Conservation (phyloP, 306 rosid genomes). For the Dalbergia cultrata region DNA sequence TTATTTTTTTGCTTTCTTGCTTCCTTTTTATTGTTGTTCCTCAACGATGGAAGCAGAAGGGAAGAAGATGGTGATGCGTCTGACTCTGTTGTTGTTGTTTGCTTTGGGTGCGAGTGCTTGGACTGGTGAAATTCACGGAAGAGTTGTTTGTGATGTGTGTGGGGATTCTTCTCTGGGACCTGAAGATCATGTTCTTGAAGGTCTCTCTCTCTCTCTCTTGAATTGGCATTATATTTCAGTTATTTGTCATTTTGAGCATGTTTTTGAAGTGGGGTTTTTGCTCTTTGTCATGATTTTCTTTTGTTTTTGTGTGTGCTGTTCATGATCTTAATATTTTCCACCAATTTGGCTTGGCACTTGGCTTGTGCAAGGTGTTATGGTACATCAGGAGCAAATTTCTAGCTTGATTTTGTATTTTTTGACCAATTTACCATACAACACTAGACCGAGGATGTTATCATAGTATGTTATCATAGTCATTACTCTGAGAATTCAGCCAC, state of each 20-base stretch:
- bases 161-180: constrained; percentile 92
- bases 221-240: constrained; percentile 23
- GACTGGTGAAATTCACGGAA: constrained; percentile 98
- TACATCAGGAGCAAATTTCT: not conserved
- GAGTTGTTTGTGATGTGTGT: constrained; percentile 92
- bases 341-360: not conserved
- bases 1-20: no score
- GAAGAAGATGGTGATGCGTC: constrained; percentile 48
- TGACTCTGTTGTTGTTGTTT: constrained; percentile 53
- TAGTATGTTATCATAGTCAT: not conserved
- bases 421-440: not conserved
- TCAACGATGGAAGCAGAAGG: constrained; percentile 57
- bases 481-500: not conserved
- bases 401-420: not conserved
- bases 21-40: not conserved
- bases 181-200: constrained; percentile 91
- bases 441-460: not conserved
- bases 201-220: constrained; percentile 46
- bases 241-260: not conserved
- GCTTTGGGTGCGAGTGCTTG: constrained; percentile 65
- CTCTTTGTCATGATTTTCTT: not conserved
- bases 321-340: not conserved
- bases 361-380: not conserved
- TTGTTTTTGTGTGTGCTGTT: constrained; percentile 8
- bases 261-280: constrained; percentile 17